Percentiles rank a stretch among this genome's conserved stretches.
Evolutionary conservation across 768 basidiomycete species (phyloP).

Genomic region (Postia placenta): DNA sequence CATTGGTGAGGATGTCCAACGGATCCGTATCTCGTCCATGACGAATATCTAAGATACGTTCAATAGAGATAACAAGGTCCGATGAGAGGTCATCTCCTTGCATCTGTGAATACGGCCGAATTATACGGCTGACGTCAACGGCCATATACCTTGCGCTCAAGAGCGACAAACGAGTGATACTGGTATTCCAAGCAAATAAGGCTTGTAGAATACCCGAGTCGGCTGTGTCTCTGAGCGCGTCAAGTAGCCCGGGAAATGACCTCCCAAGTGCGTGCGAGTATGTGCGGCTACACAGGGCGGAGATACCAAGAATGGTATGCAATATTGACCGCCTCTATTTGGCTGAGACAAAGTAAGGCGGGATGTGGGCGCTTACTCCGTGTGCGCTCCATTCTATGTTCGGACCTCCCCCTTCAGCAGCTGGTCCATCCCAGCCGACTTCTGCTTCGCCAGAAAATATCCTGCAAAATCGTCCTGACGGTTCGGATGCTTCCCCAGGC

Average conservation of each 20-base stretch:
- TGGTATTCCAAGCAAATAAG: not conserved
- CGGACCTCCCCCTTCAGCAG: conserved; percentile 35
- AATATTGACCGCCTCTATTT: conserved; percentile 5
- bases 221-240: not conserved
- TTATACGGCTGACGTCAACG: conserved; percentile 5
- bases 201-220: too few relatives aligned
- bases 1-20: conserved; percentile 49
- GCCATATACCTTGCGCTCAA: conserved; percentile 5
- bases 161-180: too few relatives aligned
- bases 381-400: conserved; percentile 18
- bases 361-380: not conserved
- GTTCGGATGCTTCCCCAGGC: too few relatives aligned
- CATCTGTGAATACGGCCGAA: conserved; percentile 1
- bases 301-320: too few relatives aligned
- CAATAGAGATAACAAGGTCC: conserved; percentile 64
- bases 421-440: conserved; percentile 29
- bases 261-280: too few relatives aligned
- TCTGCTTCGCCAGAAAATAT: conserved; percentile 7
- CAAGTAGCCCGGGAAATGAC: not conserved
- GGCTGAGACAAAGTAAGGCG: conserved; percentile 4
- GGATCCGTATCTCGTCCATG: conserved; percentile 41
- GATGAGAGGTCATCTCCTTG: conserved; percentile 47
- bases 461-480: too few relatives aligned
- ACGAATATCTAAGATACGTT: conserved; percentile 59
- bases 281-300: too few relatives aligned